These are phyloP conservation scores for Cercospora sp. DNA, from an alignment of 2,329 filamentous ascomycete genomes.

Conservation along the genomic window DNA sequence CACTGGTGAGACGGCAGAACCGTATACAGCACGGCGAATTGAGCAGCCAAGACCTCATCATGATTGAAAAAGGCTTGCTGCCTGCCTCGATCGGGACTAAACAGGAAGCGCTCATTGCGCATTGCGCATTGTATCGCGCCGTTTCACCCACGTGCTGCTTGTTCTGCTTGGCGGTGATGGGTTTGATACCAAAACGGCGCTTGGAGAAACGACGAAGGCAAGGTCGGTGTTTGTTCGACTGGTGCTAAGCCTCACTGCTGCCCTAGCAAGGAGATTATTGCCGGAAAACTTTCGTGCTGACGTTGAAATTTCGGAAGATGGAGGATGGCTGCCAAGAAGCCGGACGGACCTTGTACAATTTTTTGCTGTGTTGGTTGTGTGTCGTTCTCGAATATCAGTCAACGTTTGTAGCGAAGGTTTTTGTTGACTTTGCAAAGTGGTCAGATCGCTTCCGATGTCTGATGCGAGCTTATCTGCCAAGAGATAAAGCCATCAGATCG, in stretches of 20 bases:
- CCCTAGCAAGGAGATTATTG: neutral
- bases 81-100: neutral
- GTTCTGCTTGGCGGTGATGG: neutral
- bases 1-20: neutral
- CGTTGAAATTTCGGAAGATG: neutral
- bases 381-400: neutral
- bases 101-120: neutral
- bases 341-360: neutral
- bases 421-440: neutral
- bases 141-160: neutral
- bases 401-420: neutral
- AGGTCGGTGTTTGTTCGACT: neutral
- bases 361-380: neutral
- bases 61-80: neutral
- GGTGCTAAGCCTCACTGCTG: neutral
- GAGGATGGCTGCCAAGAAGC: neutral
- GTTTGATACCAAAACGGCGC: neutral
- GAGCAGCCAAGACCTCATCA: neutral
- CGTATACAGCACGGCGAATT: neutral
- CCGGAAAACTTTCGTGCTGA: neutral
- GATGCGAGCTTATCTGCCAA: neutral
- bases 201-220: neutral
- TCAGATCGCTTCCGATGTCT: neutral
- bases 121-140: neutral
- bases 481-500: neutral